phyloP scores from a whole-genome alignment of 495 filamentous ascomycete species.

The Penicillium diatomitis region DNA sequence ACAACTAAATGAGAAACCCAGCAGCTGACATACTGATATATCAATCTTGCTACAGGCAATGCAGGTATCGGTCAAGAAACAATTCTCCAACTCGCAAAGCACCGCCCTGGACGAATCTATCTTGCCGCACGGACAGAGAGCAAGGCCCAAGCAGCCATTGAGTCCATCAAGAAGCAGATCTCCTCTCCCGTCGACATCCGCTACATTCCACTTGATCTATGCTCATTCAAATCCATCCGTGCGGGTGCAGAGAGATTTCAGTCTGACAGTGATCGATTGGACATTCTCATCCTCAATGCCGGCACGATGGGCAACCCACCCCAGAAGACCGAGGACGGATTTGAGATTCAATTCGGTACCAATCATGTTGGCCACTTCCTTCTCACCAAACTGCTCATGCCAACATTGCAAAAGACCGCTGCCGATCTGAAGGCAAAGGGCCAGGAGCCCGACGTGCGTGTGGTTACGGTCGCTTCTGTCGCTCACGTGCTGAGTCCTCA shows the following conservation, averaged over 20 bases:
- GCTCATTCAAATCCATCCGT: constrained; percentile 44
- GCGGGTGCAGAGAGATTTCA: constrained; percentile 39
- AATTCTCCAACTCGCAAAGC: constrained; percentile 50
- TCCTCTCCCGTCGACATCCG: constrained; percentile 37
- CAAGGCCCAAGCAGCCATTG: constrained; percentile 44
- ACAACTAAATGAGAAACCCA: not conserved
- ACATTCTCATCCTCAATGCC: constrained; percentile 46
- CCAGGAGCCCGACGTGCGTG: constrained; percentile 14
- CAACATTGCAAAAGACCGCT: constrained; percentile 43
- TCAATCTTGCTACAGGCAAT: constrained; percentile 39
- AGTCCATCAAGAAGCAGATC: constrained; percentile 35
- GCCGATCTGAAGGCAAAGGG: constrained; percentile 16
- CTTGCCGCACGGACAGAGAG: constrained; percentile 48
- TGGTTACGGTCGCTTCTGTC: constrained; percentile 15
- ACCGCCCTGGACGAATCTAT: constrained; percentile 52
- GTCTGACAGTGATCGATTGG: constrained; percentile 39
- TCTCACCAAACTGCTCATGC: constrained; percentile 55
- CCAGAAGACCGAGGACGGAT: constrained; percentile 63
- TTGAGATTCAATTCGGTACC: constrained; percentile 61
- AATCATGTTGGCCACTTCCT: constrained; percentile 46
- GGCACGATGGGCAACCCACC: constrained; percentile 54
- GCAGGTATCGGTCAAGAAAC: constrained; percentile 59
- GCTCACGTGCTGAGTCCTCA: constrained; percentile 44
- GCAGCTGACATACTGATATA: not conserved
- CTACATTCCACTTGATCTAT: constrained; percentile 42